These are phyloP conservation scores for Candolleomyces aberdarensis DNA, from an alignment of 768 basidiomycete species.

Conservation along the genomic window DNA sequence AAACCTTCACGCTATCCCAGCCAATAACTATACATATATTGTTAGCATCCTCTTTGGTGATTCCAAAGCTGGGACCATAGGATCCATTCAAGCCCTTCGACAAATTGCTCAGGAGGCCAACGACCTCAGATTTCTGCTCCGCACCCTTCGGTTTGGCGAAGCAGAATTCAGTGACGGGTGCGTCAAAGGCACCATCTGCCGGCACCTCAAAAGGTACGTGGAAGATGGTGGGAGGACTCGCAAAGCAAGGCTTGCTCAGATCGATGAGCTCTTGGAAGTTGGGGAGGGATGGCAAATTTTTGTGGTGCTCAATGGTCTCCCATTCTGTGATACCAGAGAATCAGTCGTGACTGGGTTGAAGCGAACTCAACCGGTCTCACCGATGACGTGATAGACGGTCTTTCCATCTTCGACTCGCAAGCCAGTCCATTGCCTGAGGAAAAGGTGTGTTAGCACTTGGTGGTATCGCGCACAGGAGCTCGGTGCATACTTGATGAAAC, in stretches of 20 bases:
- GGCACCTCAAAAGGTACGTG: slow-evolving; percentile 7
- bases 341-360: neutral
- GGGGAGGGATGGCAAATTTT: neutral
- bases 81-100: neutral
- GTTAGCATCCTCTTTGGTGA: neutral
- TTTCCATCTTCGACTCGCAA: slow-evolving; percentile 1
- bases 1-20: slow-evolving; percentile 7
- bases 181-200: neutral
- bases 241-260: neutral
- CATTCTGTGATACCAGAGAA: slow-evolving; percentile 7
- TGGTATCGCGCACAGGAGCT: neutral
- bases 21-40: neutral
- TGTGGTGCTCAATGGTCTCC: slow-evolving; percentile 14
- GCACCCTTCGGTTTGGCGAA: slow-evolving; percentile 8
- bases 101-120: neutral
- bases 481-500: neutral
- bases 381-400: neutral
- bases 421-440: neutral
- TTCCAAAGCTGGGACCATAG: slow-evolving; percentile 1
- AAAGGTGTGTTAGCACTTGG: neutral
- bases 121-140: neutral
- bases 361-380: neutral
- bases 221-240: neutral
- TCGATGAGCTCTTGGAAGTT: slow-evolving; percentile 7
- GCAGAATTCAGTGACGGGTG: slow-evolving; percentile 5